These are phyloP conservation scores for Prunus mongolica DNA, from an alignment of 306 rosid species.

Conservation along the genomic window DNA sequence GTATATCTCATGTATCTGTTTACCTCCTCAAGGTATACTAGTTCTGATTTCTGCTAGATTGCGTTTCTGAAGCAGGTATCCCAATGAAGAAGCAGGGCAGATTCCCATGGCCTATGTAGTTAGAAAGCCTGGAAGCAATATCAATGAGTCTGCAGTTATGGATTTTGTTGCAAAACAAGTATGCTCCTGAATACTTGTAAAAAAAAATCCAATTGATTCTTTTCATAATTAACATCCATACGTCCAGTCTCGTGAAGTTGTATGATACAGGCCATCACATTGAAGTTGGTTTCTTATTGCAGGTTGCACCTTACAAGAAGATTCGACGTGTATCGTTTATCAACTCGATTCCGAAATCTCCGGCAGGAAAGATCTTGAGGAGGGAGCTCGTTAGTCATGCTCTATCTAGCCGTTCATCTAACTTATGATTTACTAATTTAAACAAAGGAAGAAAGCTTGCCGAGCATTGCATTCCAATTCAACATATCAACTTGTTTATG, in stretches of 20 bases:
- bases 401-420: conserved; percentile 45
- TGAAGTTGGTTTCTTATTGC: conserved; percentile 8
- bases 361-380: conserved; percentile 84
- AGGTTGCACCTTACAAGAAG: conserved; percentile 97
- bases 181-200: not conserved
- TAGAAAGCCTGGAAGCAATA: conserved; percentile 66
- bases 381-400: conserved; percentile 64
- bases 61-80: conserved; percentile 50
- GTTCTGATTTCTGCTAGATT: not conserved
- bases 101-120: conserved; percentile 93
- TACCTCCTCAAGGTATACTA: not conserved
- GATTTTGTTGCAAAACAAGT: conserved; percentile 78
- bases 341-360: conserved; percentile 69
- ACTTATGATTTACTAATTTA: conserved; percentile 33
- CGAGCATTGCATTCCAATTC: not conserved
- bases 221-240: not conserved
- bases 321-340: conserved; percentile 65
- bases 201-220: not conserved
- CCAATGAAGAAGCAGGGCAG: conserved; percentile 81
- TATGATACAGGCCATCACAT: not conserved
- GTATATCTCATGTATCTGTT: not conserved
- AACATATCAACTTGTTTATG: not conserved
- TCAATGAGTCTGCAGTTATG: conserved; percentile 51
- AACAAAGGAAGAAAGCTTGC: not conserved
- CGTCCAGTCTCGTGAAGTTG: no score